Conservation (phyloP, 2,329 filamentous ascomycete species). For the Ascochyta lentis region DNA sequence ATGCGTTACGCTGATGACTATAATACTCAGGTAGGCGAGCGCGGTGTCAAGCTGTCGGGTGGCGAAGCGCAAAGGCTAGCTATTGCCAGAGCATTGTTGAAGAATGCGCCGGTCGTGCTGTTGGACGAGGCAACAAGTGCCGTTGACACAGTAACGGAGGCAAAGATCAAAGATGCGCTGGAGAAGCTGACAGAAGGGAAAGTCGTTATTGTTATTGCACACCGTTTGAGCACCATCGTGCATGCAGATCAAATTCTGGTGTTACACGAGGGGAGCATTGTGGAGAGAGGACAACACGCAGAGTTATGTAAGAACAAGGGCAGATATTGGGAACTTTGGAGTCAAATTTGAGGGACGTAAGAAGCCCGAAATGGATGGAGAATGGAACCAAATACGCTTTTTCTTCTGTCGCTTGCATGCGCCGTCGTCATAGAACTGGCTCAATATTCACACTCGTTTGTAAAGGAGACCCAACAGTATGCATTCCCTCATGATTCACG, state of each 20-base stretch:
- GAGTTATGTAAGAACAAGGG: conserved; percentile 11
- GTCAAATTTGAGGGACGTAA: background rate
- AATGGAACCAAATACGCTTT: too few relatives aligned
- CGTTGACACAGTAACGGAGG: conserved; percentile 3
- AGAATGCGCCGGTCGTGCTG: conserved; percentile 17
- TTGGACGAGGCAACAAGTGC: conserved; percentile 15
- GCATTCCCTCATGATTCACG: too few relatives aligned
- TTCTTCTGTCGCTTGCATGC: too few relatives aligned
- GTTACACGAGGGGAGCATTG: conserved; percentile 47
- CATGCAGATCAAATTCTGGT: conserved; percentile 51
- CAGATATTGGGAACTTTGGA: conserved; percentile 9
- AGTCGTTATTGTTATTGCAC: conserved; percentile 52
- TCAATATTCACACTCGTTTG: too few relatives aligned
- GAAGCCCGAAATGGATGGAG: too few relatives aligned
- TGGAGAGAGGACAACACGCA: conserved; percentile 43
- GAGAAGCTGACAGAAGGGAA: conserved; percentile 16
- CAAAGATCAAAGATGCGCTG: conserved; percentile 40
- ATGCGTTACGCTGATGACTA: background rate
- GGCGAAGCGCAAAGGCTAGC: conserved; percentile 77
- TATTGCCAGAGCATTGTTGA: conserved; percentile 33
- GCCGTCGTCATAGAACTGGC: too few relatives aligned
- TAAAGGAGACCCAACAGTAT: too few relatives aligned
- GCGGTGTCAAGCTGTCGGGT: background rate
- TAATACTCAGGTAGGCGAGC: background rate
- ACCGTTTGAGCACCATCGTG: conserved; percentile 49